Evolutionary conservation across 306 rosid species (phyloP), one percentile per base, ranked within the genome.

Genomic region (Trichosanthes truncata): DNA sequence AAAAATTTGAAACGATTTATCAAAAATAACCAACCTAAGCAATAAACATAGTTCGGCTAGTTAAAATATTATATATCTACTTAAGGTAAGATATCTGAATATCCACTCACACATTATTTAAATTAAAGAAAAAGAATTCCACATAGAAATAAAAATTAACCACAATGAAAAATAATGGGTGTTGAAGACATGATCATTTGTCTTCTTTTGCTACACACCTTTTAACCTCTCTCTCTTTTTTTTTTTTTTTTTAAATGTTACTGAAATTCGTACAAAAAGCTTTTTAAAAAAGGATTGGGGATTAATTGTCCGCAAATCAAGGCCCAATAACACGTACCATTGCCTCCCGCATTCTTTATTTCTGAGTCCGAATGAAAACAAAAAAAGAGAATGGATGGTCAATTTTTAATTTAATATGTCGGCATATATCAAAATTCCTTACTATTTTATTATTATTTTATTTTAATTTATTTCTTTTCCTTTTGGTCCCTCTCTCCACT

Each of bases 291-390:
- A 69, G 53, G 36, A 41, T 26, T 62, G 1, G 38, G 38, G 53
- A 69, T 69, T 69, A 69, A 69, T 69, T 69, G 55, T 11, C 76
- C 76, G 55, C 55, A 69, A 69, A 69, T 69, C 55, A 69, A 41
- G 76, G 76, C 18, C 36, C 55, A 41, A 69, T 20, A n/a, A 20
- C 33, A 68, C 74, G 9, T 68, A 68, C 74, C 25, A 68, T 43
- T 68, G 29, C n/a, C n/a, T n/a, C n/a, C 73, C 23, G 20, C 25
- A 26, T 20, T 18, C 73, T 67, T 67, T 67, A 68, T 68, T 68
- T 68, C 33, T 13, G 75, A 41, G 75, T 65, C 72, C 74, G 49
- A 67, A 21, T 66, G 9, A 38, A 38, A 38, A 20, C 74, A 38
- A 36, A 18, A 66, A 17, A 17, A 36, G 15, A 66, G 8, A 7